Conservation (phyloP, 225 moss, liverwort and hornwort genomes). For the Sphagnum tenellum region DNA sequence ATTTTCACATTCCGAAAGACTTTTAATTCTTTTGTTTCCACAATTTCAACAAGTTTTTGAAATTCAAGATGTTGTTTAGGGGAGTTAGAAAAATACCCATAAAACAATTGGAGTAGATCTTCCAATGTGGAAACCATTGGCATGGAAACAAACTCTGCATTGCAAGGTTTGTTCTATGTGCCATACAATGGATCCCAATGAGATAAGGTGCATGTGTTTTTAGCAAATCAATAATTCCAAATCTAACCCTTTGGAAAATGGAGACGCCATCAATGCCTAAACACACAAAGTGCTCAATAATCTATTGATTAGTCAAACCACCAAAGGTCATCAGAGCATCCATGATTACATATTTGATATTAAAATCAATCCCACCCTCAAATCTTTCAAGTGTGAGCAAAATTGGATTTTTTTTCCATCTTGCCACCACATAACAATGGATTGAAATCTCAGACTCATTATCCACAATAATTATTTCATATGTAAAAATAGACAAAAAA, state of each 20-base stretch:
- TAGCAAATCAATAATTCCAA: not conserved
- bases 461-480: not conserved
- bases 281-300: not conserved
- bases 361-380: not conserved
- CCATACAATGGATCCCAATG: conserved; percentile 2
- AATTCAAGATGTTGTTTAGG: not conserved
- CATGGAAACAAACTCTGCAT: not conserved
- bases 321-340: not conserved
- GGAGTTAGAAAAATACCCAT: not conserved
- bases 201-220: not conserved
- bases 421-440: not conserved
- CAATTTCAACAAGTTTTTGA: not conserved
- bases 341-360: not conserved
- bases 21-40: not conserved
- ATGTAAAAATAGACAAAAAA: not conserved
- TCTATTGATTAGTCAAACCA: not conserved
- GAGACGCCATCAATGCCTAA: not conserved
- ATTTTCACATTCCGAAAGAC: not conserved
- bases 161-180: not conserved
- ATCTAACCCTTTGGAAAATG: not conserved
- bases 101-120: not conserved
- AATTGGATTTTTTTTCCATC: not conserved
- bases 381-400: not conserved
- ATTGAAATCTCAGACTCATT: not conserved
- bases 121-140: not conserved